phyloP scores from a whole-genome alignment of 768 basidiomycete species.

The Podaxis sp. region DNA sequence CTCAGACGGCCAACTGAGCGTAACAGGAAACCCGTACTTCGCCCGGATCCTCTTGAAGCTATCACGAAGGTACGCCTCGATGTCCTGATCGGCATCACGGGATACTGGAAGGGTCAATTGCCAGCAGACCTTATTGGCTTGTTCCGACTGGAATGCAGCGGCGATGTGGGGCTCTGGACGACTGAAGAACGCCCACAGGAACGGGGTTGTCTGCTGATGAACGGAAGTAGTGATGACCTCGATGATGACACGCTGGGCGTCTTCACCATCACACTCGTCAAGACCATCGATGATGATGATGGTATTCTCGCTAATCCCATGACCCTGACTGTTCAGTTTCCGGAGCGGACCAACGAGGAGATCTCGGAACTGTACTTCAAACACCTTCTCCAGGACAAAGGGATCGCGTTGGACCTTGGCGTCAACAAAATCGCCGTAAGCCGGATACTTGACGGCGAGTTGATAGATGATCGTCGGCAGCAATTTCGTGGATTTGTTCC shows the following conservation, averaged over 20 bases:
- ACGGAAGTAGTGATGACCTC: too few species aligned
- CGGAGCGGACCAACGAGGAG: neutral
- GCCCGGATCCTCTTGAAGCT: conserved; percentile 8
- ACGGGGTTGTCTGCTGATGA: neutral
- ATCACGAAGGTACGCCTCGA: conserved; percentile 15
- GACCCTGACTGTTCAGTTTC: neutral
- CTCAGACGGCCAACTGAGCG: conserved; percentile 21
- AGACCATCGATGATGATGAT: conserved; percentile 24
- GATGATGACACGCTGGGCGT: conserved; percentile 14
- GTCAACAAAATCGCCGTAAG: neutral
- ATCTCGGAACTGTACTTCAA: neutral
- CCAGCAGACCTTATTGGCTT: neutral
- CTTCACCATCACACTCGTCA: conserved; percentile 23
- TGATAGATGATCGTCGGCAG: conserved; percentile 23
- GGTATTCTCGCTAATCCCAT: neutral
- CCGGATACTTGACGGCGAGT: conserved; percentile 14
- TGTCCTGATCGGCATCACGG: conserved; percentile 15
- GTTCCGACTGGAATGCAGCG: neutral
- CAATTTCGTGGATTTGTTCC: conserved; percentile 9
- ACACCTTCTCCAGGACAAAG: neutral
- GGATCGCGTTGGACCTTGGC: neutral
- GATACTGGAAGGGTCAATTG: conserved; percentile 9
- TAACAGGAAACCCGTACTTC: neutral
- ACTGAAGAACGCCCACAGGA: conserved; percentile 22
- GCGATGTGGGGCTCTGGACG: neutral